Evolutionary conservation across 2,329 filamentous ascomycete species (phyloP).

Genomic region (Beauveria rudraprayagi): DNA sequence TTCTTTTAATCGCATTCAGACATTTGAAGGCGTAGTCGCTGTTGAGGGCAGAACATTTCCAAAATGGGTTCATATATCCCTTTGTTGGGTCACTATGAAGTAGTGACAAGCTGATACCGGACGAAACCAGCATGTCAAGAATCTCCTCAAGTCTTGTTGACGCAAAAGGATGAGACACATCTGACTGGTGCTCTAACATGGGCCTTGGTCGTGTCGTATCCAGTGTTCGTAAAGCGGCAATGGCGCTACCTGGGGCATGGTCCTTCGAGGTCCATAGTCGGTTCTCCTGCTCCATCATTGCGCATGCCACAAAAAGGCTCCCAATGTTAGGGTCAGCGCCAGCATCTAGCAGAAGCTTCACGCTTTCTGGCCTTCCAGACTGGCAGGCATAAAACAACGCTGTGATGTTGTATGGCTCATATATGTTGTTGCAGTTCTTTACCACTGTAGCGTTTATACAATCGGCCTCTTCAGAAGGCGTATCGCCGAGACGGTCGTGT

Average conservation of each 20-base stretch:
- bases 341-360: slow-evolving; percentile 19
- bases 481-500: neutral
- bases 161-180: neutral
- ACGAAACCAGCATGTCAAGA: neutral
- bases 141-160: slow-evolving; percentile 3
- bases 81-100: neutral
- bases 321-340: slow-evolving; percentile 15
- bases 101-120: neutral
- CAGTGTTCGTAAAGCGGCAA: neutral
- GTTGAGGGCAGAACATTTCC: neutral
- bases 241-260: neutral
- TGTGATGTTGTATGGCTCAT: neutral
- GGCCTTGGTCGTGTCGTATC: neutral
- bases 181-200: neutral
- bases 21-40: neutral
- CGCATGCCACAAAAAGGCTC: slow-evolving; percentile 15
- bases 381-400: slow-evolving; percentile 21
- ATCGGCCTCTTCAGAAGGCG: neutral
- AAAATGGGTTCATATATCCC: neutral
- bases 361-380: slow-evolving; percentile 20
- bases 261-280: neutral
- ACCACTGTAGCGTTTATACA: neutral
- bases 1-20: neutral
- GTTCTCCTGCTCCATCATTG: slow-evolving; percentile 14
- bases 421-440: neutral